These are phyloP conservation scores for Ophiostoma perfectum DNA, from an alignment of 2,329 filamentous ascomycete genomes.

Conservation along the genomic window DNA sequence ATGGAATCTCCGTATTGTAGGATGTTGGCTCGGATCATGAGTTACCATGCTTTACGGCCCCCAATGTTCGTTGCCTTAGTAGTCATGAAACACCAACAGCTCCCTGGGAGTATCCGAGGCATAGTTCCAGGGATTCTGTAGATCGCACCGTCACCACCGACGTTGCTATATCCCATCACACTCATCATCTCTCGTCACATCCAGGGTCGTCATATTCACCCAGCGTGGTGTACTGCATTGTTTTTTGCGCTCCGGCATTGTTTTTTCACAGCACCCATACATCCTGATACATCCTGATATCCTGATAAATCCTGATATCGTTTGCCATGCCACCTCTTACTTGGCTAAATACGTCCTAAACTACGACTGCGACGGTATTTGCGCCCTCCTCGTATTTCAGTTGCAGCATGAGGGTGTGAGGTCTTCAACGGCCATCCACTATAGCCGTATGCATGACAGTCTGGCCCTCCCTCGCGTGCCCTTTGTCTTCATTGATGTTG, in stretches of 20 bases:
- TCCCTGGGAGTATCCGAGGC: not conserved
- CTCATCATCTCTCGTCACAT: not conserved
- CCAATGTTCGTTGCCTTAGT: not conserved
- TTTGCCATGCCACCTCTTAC: not conserved
- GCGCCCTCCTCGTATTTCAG: not conserved
- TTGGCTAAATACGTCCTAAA: not conserved
- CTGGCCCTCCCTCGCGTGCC: constrained; percentile 2
- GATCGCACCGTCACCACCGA: not conserved
- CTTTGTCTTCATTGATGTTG: not conserved
- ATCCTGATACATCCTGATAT: not conserved
- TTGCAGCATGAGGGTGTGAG: not conserved
- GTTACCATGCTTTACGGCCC: not conserved
- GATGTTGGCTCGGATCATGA: not conserved
- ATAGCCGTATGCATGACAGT: not conserved
- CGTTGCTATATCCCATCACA: not conserved
- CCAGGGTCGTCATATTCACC: not conserved
- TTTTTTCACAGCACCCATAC: not conserved
- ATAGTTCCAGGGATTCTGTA: not conserved
- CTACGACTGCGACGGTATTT: not conserved
- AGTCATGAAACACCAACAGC: not conserved
- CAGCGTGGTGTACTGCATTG: not conserved
- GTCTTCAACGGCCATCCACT: not conserved
- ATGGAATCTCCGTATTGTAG: constrained; percentile 1
- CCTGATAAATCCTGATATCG: not conserved
- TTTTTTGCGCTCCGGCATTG: not conserved